Evolutionary conservation across 495 filamentous ascomycete genomes (phyloP).

Genomic region (Poronia punctata): DNA sequence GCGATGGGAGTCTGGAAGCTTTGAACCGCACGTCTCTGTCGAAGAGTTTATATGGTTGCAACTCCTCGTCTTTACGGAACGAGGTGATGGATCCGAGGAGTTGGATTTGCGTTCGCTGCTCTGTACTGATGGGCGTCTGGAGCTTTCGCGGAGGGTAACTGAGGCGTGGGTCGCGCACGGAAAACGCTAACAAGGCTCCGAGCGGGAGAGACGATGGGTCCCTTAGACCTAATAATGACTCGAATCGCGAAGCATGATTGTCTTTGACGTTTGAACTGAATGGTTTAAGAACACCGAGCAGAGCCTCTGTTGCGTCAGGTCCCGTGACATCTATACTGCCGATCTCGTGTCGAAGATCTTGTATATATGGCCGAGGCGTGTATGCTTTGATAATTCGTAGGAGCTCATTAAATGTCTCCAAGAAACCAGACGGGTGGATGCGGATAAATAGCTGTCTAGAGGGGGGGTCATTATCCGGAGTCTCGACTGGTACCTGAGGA

Average conservation of each 20-base stretch:
- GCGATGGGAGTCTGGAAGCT: constrained; percentile 62
- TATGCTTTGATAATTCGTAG: constrained; percentile 61
- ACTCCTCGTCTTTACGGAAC: constrained; percentile 62
- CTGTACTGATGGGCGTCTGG: constrained; percentile 35
- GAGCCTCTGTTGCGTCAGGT: constrained; percentile 73
- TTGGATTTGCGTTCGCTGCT: constrained; percentile 40
- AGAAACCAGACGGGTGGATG: constrained; percentile 82
- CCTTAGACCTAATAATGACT: constrained; percentile 58
- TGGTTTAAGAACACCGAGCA: constrained; percentile 65
- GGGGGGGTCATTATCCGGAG: constrained; percentile 27
- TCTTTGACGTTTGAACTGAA: constrained; percentile 27
- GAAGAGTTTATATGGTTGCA: constrained; percentile 55
- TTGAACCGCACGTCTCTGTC: constrained; percentile 53
- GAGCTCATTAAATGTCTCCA: constrained; percentile 76
- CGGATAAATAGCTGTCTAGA: constrained; percentile 64
- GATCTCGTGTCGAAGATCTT: constrained; percentile 89
- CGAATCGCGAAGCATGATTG: constrained; percentile 52
- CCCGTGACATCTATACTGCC: constrained; percentile 88
- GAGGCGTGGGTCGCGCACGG: constrained; percentile 71
- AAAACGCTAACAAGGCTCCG: constrained; percentile 66
- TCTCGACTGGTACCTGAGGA: constrained; percentile 15
- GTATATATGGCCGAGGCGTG: constrained; percentile 65
- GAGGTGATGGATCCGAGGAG: constrained; percentile 49
- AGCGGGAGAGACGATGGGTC: constrained; percentile 71
- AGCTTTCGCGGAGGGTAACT: constrained; percentile 56